Evolutionary conservation across 257 asterid genomes (phyloP), one percentile per base, ranked within the genome.

Genomic region (Schizonepeta tenuifolia): DNA sequence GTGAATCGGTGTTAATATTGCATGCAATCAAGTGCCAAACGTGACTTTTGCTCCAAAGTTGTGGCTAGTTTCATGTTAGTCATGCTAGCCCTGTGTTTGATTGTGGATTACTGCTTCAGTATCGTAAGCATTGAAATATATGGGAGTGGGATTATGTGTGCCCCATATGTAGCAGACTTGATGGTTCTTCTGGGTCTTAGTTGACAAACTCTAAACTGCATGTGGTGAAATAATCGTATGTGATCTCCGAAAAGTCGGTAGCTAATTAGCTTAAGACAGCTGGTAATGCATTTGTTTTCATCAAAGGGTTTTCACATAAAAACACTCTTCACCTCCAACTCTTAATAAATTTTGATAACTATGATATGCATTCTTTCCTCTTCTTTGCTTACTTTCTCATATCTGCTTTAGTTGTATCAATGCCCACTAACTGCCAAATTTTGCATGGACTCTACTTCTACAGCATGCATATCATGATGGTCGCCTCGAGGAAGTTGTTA

Each of bases 401-500:
- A 7, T 33, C 65, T 38, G 15, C 7, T 53, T 31, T 51, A 17
- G 7, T 9, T 22, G 53, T 38, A n/a, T 65, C 69, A 51, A 65
- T 47, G 33, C 76, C 71, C 73, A 17, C 46, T 70, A 46, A 46
- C 76, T 75, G 26, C 69, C 13, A 28, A 65, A 41, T 75, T 67
- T 62, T 71, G 74, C 14, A 8, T 33, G 73, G 51, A 35, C 44
- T 71, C 64, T 40, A 49, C 59, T 65, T 70, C 79, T 69, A 77
- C 90, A 92, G 96, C 98, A 90, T 82, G 90, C 89, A 66, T 84
- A 82, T 78, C 87, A 85, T 21, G 91, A 88, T 85, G 98, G 96
- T 47, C 94, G 79, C 75, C 84, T 82, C 72, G 98, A 92, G 83
- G 94, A 90, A 82, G 96, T 82, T 75, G 80, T 67, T 65, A 80